Evolutionary conservation across 73 alveolate genomes (phyloP).

Genomic region (Tetrahymena malaccensis): DNA sequence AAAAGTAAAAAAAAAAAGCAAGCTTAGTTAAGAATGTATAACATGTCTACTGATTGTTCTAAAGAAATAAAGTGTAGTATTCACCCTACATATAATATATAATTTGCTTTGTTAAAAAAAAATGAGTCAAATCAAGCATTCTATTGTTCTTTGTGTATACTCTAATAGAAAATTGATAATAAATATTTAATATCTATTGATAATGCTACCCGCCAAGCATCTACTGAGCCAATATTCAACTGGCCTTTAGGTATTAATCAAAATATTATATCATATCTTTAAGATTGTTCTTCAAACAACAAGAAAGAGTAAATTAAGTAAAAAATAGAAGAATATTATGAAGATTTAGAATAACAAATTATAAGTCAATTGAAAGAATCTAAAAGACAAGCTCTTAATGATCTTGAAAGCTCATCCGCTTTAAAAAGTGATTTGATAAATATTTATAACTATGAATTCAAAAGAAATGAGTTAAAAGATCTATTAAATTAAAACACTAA

Average conservation of each 20-base stretch:
- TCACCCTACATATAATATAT: not conserved
- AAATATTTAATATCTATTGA: not conserved
- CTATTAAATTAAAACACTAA: no score
- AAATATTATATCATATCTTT: no score
- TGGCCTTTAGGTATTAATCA: not conserved
- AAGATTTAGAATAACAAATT: not conserved
- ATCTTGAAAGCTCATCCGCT: not conserved
- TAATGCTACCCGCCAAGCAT: not conserved
- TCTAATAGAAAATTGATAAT: no score
- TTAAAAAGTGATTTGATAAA: not conserved
- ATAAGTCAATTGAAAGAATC: not conserved
- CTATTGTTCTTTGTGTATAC: not conserved
- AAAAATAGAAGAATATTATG: no score
- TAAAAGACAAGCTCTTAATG: not conserved
- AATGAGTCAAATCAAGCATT: not conserved
- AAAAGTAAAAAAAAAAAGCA: no score
- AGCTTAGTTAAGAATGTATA: not conserved
- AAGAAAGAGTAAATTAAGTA: not conserved
- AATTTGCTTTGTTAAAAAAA: not conserved
- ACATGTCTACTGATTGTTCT: no score
- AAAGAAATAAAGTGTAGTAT: not conserved
- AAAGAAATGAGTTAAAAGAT: not conserved
- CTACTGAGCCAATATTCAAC: not conserved
- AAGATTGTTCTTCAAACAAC: not conserved
- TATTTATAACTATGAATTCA: not conserved